These are phyloP conservation scores for Boletus speciosus DNA, from an alignment of 768 basidiomycete genomes.

Conservation along the genomic window DNA sequence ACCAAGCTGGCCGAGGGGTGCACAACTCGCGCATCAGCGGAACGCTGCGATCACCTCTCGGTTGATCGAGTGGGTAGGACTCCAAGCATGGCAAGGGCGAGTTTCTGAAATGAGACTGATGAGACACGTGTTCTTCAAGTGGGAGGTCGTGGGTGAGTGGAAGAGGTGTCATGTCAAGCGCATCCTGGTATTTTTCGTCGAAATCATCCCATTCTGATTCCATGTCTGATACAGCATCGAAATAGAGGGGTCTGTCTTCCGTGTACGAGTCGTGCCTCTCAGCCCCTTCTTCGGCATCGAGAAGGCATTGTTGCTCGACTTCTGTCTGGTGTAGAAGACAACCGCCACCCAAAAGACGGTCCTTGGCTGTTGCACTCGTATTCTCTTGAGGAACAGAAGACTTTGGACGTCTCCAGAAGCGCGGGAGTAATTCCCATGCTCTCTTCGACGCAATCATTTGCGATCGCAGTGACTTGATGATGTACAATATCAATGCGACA, in stretches of 20 bases:
- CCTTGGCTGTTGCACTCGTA: not conserved
- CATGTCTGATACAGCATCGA: conserved; percentile 16
- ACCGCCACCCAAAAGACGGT: not conserved
- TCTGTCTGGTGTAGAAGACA: conserved; percentile 1
- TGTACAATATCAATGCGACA: conserved; percentile 18
- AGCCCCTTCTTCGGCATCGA: conserved; percentile 3
- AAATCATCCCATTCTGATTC: conserved; percentile 25
- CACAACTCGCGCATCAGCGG: conserved; percentile 14
- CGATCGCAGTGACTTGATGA: conserved; percentile 17
- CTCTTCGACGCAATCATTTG: conserved; percentile 19
- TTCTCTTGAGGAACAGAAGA: not conserved
- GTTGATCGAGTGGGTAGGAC: conserved; percentile 7
- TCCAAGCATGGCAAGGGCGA: conserved; percentile 7
- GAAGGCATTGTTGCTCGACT: not conserved
- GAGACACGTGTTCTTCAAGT: conserved; percentile 7
- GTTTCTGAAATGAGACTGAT: conserved; percentile 9
- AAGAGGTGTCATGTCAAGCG: conserved; percentile 26
- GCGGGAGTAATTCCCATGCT: conserved; percentile 24
- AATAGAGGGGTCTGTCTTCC: conserved; percentile 3
- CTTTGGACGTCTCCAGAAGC: conserved; percentile 8
- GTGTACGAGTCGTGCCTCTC: not conserved
- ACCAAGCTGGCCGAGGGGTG: conserved; percentile 29
- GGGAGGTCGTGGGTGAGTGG: conserved; percentile 19
- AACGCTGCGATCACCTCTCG: conserved; percentile 6
- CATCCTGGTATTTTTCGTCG: conserved; percentile 32